Conservation (phyloP, 1,284 basidiomycete species). For the Malassezia yamatoensis region DNA sequence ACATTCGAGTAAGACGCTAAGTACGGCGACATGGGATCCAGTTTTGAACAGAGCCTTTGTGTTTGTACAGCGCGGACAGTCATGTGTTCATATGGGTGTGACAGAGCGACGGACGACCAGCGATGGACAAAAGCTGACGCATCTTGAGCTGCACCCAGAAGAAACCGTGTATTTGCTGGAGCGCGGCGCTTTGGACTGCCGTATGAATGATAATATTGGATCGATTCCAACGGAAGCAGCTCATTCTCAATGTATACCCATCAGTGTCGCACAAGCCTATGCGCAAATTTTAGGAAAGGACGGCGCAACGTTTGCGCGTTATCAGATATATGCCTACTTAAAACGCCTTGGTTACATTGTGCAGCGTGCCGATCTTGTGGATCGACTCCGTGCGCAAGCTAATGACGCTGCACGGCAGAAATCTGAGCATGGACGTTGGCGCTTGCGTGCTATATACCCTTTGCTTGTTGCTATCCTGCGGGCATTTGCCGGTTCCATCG, state of each 20-base stretch:
- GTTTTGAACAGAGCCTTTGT: conserved; percentile 28
- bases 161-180: conserved; percentile 87
- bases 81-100: conserved; percentile 33
- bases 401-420: conserved; percentile 6
- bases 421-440: conserved; percentile 2
- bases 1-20: conserved; percentile 24
- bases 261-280: conserved; percentile 84
- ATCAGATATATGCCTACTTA: conserved; percentile 85
- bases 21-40: conserved; percentile 32
- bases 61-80: conserved; percentile 29
- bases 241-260: conserved; percentile 48
- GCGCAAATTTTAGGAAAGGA: conserved; percentile 69
- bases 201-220: conserved; percentile 52
- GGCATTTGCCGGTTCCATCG: not conserved
- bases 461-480: not conserved
- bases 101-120: conserved; percentile 10
- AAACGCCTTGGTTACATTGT: conserved; percentile 83
- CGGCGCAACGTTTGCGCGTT: conserved; percentile 67
- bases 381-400: conserved; percentile 18
- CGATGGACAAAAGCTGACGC: conserved; percentile 12
- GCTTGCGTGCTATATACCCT: not conserved
- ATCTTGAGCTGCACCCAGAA: conserved; percentile 74
- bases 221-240: not conserved
- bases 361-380: conserved; percentile 54
- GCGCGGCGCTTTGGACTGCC: conserved; percentile 55